These are phyloP conservation scores for Lactarius evosmus DNA, from an alignment of 768 basidiomycete species.

Conservation along the genomic window DNA sequence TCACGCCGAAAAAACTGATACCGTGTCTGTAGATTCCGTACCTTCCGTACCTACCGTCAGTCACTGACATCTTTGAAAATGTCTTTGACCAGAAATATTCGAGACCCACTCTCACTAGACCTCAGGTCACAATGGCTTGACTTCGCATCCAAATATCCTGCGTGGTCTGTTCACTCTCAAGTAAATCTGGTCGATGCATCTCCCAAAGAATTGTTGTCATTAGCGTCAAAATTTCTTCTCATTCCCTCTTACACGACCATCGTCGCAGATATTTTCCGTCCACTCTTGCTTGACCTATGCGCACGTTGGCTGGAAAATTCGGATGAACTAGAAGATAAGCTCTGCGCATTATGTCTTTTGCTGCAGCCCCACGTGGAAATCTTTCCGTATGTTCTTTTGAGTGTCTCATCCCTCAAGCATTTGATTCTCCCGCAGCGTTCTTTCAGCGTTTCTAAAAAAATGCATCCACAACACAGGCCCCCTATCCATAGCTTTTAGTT, in stretches of 20 bases:
- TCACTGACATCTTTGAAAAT: neutral
- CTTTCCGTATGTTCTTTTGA: conserved; percentile 53
- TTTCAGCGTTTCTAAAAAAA: conserved; percentile 49
- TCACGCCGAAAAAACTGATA: neutral
- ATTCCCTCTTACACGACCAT: conserved; percentile 58
- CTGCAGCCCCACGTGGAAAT: conserved; percentile 69
- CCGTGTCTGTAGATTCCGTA: neutral
- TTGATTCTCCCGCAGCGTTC: conserved; percentile 43
- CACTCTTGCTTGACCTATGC: conserved; percentile 74
- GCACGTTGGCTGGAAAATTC: conserved; percentile 73
- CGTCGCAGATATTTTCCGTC: conserved; percentile 67
- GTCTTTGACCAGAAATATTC: conserved; percentile 10
- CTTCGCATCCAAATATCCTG: conserved; percentile 12
- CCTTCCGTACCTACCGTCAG: too few relatives aligned
- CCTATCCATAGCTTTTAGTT: conserved; percentile 41
- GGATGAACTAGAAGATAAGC: conserved; percentile 47
- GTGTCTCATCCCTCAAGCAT: conserved; percentile 22
- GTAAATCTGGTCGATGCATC: neutral
- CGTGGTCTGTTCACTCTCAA: conserved; percentile 2
- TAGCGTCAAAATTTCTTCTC: conserved; percentile 58
- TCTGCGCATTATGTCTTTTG: conserved; percentile 59
- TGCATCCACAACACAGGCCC: conserved; percentile 51
- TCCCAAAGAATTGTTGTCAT: conserved; percentile 27
- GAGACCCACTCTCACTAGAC: conserved; percentile 20
- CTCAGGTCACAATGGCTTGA: conserved; percentile 14